phyloP scores from a whole-genome alignment of 2,329 filamentous ascomycete species.

The Ophiocordyceps unilateralis region DNA sequence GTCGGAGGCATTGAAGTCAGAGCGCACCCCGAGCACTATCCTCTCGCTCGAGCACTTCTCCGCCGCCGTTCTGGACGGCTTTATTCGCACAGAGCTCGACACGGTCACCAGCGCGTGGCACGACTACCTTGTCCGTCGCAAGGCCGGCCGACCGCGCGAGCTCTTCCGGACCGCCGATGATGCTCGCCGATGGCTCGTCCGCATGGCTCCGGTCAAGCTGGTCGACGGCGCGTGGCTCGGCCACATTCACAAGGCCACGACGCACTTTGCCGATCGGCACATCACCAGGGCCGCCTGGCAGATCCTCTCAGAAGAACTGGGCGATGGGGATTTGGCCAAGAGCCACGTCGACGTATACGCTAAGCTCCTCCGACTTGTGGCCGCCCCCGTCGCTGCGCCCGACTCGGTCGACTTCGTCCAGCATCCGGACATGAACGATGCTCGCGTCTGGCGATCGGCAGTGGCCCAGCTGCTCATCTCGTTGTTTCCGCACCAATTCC shows the following conservation, averaged over 20 bases:
- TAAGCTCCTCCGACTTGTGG: slow-evolving; percentile 7
- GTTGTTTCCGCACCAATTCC: slow-evolving; percentile 27
- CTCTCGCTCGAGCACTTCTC: slow-evolving; percentile 2
- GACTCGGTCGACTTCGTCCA: slow-evolving; percentile 4
- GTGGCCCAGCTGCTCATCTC: slow-evolving; percentile 26
- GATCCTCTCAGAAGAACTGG: slow-evolving; percentile 30
- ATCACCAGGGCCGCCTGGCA: slow-evolving; percentile 24
- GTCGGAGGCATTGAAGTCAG: slow-evolving; percentile 1
- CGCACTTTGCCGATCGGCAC: slow-evolving; percentile 18
- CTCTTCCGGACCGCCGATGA: slow-evolving; percentile 2
- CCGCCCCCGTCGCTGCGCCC: slow-evolving; percentile 1
- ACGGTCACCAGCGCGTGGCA: slow-evolving; percentile 1
- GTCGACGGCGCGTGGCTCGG: slow-evolving; percentile 32
- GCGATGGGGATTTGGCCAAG: slow-evolving; percentile 26
- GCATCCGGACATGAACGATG: slow-evolving; percentile 1
- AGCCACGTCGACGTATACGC: slow-evolving; percentile 23
- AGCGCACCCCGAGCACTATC: slow-evolving; percentile 1
- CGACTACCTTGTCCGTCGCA: slow-evolving; percentile 3
- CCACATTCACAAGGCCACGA: slow-evolving; percentile 22
- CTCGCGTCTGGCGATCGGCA: slow-evolving; percentile 21
- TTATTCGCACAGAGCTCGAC: slow-evolving; percentile 2
- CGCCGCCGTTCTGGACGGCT: neutral
- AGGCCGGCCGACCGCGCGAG: slow-evolving; percentile 1
- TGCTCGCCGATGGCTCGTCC: slow-evolving; percentile 2
- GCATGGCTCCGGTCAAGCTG: slow-evolving; percentile 8